Conservation (phyloP, 2,329 filamentous ascomycete genomes). For the Fusarium sp. region DNA sequence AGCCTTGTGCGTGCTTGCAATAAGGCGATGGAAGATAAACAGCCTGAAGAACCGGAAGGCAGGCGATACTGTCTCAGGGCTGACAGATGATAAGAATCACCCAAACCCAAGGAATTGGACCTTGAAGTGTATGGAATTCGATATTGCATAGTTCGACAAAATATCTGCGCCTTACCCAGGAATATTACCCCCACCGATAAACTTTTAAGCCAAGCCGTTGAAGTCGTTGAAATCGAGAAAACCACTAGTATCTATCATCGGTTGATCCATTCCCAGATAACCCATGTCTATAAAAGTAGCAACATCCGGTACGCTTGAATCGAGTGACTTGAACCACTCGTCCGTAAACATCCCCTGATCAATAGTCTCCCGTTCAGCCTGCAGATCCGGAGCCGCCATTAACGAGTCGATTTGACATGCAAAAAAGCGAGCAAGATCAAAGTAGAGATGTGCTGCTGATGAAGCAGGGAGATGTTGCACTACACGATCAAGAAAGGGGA, state of each 20-base stretch:
- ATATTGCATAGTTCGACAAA: not conserved
- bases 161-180: not conserved
- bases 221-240: not conserved
- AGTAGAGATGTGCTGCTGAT: conserved; percentile 16
- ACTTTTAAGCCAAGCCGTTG: not conserved
- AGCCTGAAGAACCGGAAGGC: not conserved
- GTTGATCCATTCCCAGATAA: conserved; percentile 14
- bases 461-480: conserved; percentile 11
- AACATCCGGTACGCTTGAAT: conserved; percentile 10
- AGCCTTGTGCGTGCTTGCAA: not conserved
- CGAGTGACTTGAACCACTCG: conserved; percentile 26
- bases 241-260: conserved; percentile 3
- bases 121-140: fast-evolving
- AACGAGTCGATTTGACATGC: conserved; percentile 21
- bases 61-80: fast-evolving
- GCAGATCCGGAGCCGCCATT: not conserved
- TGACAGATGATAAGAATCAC: fast-evolving
- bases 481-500: conserved; percentile 13
- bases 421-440: conserved; percentile 28
- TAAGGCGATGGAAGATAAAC: not conserved
- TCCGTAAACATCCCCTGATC: conserved; percentile 23
- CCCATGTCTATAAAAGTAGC: conserved; percentile 20
- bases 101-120: not conserved
- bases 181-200: not conserved
- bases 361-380: conserved; percentile 9